Evolutionary conservation across 2,329 filamentous ascomycete species (phyloP), one percentile per base, ranked within the genome.

Genomic region (Sarocladiaceae sp.): DNA sequence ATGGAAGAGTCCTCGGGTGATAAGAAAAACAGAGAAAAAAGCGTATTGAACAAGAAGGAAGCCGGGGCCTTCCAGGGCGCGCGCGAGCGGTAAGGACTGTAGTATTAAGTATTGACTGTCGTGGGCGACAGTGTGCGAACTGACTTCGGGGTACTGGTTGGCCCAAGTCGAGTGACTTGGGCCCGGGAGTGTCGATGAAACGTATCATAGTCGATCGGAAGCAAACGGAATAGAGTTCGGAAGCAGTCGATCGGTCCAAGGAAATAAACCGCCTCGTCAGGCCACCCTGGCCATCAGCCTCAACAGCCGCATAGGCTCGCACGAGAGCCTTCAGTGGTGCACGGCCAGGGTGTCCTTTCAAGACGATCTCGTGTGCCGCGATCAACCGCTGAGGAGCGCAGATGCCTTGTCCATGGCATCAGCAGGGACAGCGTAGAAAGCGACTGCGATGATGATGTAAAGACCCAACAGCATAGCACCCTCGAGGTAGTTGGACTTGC

Each of bases 401-500:
- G 19, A 24, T 4, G 48, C 58, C 45, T 62, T 62, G 51, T 73
- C 68, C 27, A 77, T 62, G 15, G 70, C 70, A 43, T 67, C 67
- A 48, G 56, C 53, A 3, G 76, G 76, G 12, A 70, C 76, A 46
- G 73, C 75, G 54, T 73, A 80, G 56, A 80, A 80, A 13, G 77
- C 76, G 26, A 80, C 61, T 4, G 77, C 77, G 48, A 81, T 80
- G 53, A 81, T 80, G 39, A 72, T 55, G 56, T 80, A 81, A 13
- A 81, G 64, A 41, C 64, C 66, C 46, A 69, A 56, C 37, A 68
- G 57, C 78, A 91, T 85, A 39, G 83, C 83, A 34, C 86, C 86
- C 61, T 91, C 86, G 18, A 91, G 76, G 54, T 91, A 91, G 63
- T 91, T 93, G 12, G 82, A 87, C 63, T 85, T 87, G 56, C 87